Conservation (phyloP, 345 rosid genomes). For the Populus nigra region DNA sequence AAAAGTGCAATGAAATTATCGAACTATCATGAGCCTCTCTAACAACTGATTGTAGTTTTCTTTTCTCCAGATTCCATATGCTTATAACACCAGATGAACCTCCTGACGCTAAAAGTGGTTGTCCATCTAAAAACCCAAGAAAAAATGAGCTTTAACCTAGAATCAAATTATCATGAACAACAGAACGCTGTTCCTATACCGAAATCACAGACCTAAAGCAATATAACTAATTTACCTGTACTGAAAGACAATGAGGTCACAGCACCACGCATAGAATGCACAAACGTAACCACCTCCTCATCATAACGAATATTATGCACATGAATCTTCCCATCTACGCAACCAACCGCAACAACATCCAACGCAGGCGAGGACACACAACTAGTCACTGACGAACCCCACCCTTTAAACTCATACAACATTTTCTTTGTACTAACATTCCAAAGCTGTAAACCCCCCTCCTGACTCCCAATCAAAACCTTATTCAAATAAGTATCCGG, state of each 20-base stretch:
- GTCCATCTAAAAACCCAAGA: constrained; percentile 58
- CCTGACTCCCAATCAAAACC: constrained; percentile 77
- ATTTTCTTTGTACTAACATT: constrained; percentile 84
- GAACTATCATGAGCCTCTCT: constrained; percentile 94
- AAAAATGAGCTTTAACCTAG: constrained; percentile 8
- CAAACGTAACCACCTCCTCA: constrained; percentile 68
- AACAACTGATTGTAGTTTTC: constrained; percentile 79
- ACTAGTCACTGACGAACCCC: constrained; percentile 68
- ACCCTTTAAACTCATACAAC: constrained; percentile 75
- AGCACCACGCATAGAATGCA: constrained; percentile 78
- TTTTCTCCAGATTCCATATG: constrained; percentile 95
- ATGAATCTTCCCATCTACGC: constrained; percentile 90
- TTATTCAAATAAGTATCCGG: constrained; percentile 94
- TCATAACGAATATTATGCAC: constrained; percentile 75
- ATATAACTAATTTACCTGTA: constrained; percentile 45
- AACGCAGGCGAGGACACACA: constrained; percentile 94
- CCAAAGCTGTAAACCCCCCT: constrained; percentile 93
- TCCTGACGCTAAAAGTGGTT: constrained; percentile 93
- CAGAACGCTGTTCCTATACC: neutral
- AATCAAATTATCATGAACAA: neutral
- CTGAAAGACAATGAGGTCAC: constrained; percentile 79
- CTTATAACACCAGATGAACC: constrained; percentile 93
- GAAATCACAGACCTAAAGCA: constrained; percentile 5
- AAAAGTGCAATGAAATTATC: constrained; percentile 71
- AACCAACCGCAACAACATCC: constrained; percentile 91